Percentiles rank a stretch among this genome's conserved stretches.
These are phyloP conservation scores for Pinguiococcus pyrenoidosus DNA, from an alignment of 108 stramenopile species.

Conservation along the genomic window DNA sequence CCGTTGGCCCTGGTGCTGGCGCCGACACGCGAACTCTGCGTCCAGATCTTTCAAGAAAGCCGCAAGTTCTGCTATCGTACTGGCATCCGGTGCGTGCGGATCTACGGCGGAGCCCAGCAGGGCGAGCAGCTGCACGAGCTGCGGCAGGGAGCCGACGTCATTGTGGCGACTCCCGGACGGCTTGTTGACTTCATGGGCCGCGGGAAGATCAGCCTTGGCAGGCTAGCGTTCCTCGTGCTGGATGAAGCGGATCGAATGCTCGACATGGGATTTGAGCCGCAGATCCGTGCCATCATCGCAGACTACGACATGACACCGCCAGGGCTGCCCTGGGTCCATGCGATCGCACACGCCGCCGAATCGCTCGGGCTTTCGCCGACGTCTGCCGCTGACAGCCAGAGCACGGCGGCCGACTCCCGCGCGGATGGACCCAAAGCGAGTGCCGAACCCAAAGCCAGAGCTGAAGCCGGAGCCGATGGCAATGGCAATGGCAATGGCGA, in stretches of 20 bases:
- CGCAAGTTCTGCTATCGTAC: neutral
- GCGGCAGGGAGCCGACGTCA: slow-evolving; percentile 29
- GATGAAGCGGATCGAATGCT: slow-evolving; percentile 93
- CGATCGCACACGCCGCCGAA: neutral
- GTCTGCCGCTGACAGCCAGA: neutral
- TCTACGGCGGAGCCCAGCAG: slow-evolving; percentile 3
- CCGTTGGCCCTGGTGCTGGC: slow-evolving; percentile 5
- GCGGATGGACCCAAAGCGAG: too few relatives aligned
- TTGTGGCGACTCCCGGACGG: slow-evolving; percentile 31
- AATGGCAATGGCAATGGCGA: too few relatives aligned
- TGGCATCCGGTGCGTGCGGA: neutral
- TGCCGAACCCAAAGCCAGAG: too few relatives aligned
- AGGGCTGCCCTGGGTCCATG: neutral
- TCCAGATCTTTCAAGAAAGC: slow-evolving; percentile 1
- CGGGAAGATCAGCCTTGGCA: slow-evolving; percentile 2
- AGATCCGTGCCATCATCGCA: slow-evolving; percentile 8
- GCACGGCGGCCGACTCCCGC: neutral
- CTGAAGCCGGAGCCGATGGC: too few relatives aligned
- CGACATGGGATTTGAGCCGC: slow-evolving; percentile 42
- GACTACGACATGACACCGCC: neutral
- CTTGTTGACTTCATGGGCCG: slow-evolving; percentile 18
- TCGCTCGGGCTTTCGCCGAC: too few relatives aligned
- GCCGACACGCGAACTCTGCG: slow-evolving; percentile 3
- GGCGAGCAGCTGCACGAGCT: slow-evolving; percentile 1
- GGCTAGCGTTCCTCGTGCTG: slow-evolving; percentile 75